phyloP scores from a whole-genome alignment of 805 yeast species.

The Monosporozyma siamensis region DNA sequence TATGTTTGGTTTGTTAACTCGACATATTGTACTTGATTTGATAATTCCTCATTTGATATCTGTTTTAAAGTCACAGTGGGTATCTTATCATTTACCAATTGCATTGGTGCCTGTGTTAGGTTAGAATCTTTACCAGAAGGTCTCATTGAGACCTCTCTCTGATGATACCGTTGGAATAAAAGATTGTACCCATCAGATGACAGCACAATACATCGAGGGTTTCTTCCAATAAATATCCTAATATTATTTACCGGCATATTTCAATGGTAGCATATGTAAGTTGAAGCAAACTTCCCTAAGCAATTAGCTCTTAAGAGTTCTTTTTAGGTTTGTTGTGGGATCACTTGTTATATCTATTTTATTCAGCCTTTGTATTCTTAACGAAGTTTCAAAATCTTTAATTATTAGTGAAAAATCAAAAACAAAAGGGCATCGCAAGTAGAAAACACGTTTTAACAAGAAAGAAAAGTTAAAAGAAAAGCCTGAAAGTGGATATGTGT shows the following conservation, averaged over 20 bases:
- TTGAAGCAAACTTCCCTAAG: too few species aligned
- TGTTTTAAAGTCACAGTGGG: conserved; percentile 46
- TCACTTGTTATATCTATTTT: too few species aligned
- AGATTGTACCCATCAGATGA: conserved; percentile 51
- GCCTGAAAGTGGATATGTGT: too few species aligned
- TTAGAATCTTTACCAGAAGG: conserved; percentile 15
- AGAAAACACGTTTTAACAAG: too few species aligned
- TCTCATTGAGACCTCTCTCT: too few species aligned
- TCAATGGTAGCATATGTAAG: neutral
- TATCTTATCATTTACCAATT: conserved; percentile 4
- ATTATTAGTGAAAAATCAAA: too few species aligned
- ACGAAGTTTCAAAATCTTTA: too few species aligned
- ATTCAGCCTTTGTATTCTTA: too few species aligned
- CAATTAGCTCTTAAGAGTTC: too few species aligned
- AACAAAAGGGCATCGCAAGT: too few species aligned
- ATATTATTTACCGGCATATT: conserved; percentile 26
- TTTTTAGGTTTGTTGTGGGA: too few species aligned
- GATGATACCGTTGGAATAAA: conserved; percentile 37
- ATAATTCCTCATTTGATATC: conserved; percentile 35
- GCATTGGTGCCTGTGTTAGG: conserved; percentile 9
- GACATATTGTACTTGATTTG: conserved; percentile 30
- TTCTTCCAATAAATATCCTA: conserved; percentile 52
- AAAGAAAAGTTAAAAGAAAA: too few species aligned
- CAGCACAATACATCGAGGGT: conserved; percentile 63
- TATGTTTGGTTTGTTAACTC: conserved; percentile 32